A percentile compares a stretch with the other conserved stretches of the same genome.
phyloP scores from a whole-genome alignment of 2,329 filamentous ascomycete species.

The Aspergillus sergii region DNA sequence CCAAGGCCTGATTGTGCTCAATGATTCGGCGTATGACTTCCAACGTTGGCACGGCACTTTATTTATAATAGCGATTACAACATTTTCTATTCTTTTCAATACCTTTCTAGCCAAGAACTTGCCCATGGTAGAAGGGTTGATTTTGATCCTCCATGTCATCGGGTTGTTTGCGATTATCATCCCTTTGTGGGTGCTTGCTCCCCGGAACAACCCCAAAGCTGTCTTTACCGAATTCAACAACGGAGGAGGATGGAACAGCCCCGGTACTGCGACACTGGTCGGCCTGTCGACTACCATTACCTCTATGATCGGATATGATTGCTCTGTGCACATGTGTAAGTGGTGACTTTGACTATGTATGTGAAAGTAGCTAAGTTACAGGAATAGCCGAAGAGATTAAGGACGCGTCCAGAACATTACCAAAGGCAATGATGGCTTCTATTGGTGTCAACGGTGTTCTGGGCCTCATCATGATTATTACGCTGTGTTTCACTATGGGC shows the following conservation, averaged over 20 bases:
- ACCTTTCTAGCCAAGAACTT: slow-evolving; percentile 43
- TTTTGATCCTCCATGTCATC: slow-evolving; percentile 46
- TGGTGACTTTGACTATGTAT: not conserved
- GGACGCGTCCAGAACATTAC: slow-evolving; percentile 54
- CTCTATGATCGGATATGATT: slow-evolving; percentile 46
- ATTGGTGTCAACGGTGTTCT: slow-evolving; percentile 55
- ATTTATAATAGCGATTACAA: slow-evolving; percentile 43
- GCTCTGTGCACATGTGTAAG: slow-evolving; percentile 51
- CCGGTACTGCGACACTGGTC: slow-evolving; percentile 43
- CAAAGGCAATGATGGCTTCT: slow-evolving; percentile 53
- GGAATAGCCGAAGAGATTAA: slow-evolving; percentile 43
- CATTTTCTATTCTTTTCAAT: slow-evolving; percentile 46
- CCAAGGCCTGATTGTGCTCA: slow-evolving; percentile 49
- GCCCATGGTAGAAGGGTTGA: slow-evolving; percentile 42
- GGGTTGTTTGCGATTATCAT: slow-evolving; percentile 49
- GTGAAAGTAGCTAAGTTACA: slow-evolving; percentile 10
- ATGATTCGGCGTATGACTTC: slow-evolving; percentile 43
- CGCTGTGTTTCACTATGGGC: slow-evolving; percentile 57
- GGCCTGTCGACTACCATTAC: slow-evolving; percentile 45
- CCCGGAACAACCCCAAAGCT: slow-evolving; percentile 36
- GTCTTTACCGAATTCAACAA: slow-evolving; percentile 48
- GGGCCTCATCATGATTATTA: slow-evolving; percentile 61
- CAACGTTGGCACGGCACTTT: slow-evolving; percentile 50
- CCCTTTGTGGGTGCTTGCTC: slow-evolving; percentile 46
- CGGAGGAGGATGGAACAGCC: slow-evolving; percentile 43